Evolutionary conservation across 371 early-diverging fungal genomes (phyloP).

Genomic region (Mortierella sp.): DNA sequence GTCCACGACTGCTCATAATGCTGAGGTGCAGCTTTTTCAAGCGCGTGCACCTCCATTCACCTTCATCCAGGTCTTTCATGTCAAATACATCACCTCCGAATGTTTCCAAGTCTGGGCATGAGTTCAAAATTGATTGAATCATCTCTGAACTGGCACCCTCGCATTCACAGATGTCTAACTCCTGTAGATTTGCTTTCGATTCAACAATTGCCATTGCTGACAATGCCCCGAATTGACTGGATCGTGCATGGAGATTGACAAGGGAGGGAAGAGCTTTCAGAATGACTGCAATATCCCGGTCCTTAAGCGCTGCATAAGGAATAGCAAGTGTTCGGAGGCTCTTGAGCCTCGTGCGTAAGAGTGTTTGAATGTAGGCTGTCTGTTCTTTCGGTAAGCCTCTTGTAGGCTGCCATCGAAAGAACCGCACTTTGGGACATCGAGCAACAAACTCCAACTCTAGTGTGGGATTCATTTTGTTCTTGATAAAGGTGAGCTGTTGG

Average conservation of each 20-base stretch:
- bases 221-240: background rate
- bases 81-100: constrained; percentile 13
- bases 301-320: background rate
- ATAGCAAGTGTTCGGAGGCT: constrained; percentile 11
- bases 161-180: constrained; percentile 13
- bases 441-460: constrained; percentile 15
- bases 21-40: constrained; percentile 13
- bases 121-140: constrained; percentile 5
- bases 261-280: constrained; percentile 10
- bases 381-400: too few species aligned
- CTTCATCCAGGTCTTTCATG: background rate
- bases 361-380: too few species aligned
- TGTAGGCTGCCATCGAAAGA: constrained; percentile 19
- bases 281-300: constrained; percentile 15
- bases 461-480: constrained; percentile 10
- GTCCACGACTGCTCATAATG: constrained; percentile 1
- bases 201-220: constrained; percentile 8
- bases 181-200: background rate
- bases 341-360: background rate
- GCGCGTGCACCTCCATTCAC: constrained; percentile 12
- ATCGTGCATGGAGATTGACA: constrained; percentile 9
- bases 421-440: constrained; percentile 11
- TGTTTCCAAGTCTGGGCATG: constrained; percentile 8
- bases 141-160: background rate
- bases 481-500: constrained; percentile 13